These are phyloP conservation scores for Daucus carota DNA, from an alignment of 129 eudicot genomes.

Conservation along the genomic window DNA sequence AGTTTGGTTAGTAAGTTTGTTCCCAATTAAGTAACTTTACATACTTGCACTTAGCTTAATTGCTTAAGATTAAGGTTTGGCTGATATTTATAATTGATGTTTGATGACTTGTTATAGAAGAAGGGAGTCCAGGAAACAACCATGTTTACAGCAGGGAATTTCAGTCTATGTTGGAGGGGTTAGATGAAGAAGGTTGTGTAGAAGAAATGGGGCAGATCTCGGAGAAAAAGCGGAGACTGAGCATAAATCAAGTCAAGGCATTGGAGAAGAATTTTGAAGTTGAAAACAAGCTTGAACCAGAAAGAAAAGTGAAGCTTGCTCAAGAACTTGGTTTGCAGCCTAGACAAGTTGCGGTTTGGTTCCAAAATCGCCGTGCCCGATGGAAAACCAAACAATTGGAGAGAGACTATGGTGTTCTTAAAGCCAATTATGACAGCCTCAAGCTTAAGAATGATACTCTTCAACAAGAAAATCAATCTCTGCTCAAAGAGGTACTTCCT, in stretches of 20 bases:
- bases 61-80: background rate
- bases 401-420: slow-evolving; percentile 72
- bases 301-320: slow-evolving; percentile 79
- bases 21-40: slow-evolving; percentile 18
- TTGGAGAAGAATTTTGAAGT: slow-evolving; percentile 82
- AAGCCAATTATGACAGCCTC: slow-evolving; percentile 52
- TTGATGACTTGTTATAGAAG: slow-evolving; percentile 27
- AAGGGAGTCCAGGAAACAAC: slow-evolving; percentile 40
- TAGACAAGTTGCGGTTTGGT: slow-evolving; percentile 93
- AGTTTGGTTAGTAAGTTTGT: background rate
- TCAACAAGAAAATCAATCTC: slow-evolving; percentile 57
- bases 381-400: slow-evolving; percentile 93
- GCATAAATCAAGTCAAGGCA: slow-evolving; percentile 79
- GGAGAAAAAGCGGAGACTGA: slow-evolving; percentile 69
- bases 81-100: background rate
- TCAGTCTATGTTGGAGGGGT: slow-evolving; percentile 67
- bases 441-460: slow-evolving; percentile 58
- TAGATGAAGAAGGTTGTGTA: slow-evolving; percentile 65
- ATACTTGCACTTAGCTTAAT: background rate
- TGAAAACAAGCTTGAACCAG: slow-evolving; percentile 88
- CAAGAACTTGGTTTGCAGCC: slow-evolving; percentile 92
- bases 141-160: slow-evolving; percentile 61
- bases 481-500: slow-evolving; percentile 60
- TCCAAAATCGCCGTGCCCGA: slow-evolving; percentile 92
- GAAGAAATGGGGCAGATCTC: slow-evolving; percentile 60